Conservation (phyloP, 2,329 filamentous ascomycete species). For the Orbilia ellipsospora region DNA sequence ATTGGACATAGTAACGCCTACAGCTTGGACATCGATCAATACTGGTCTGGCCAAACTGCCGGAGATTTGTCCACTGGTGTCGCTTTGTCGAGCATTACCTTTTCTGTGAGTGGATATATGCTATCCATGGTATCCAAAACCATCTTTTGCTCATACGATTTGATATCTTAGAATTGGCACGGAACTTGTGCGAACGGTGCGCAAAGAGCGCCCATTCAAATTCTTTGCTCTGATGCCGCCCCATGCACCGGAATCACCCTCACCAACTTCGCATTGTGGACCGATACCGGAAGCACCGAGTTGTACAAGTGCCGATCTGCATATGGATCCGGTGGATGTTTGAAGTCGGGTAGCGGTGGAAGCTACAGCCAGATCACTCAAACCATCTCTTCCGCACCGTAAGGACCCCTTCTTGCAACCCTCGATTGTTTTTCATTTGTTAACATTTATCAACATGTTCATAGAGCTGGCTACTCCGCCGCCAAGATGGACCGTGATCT, state of each 20-base stretch:
- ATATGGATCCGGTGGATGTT: constrained; percentile 8
- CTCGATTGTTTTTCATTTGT: too few species aligned
- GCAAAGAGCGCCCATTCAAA: constrained; percentile 50
- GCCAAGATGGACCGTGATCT: constrained; percentile 5
- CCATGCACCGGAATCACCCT: constrained; percentile 52
- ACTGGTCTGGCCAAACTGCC: neutral
- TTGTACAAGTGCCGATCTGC: constrained; percentile 6
- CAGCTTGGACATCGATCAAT: constrained; percentile 55
- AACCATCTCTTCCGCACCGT: constrained; percentile 4
- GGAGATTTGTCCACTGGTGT: constrained; percentile 1
- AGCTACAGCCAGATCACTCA: constrained; percentile 1
- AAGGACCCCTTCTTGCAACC: neutral
- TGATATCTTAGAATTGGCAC: constrained; percentile 58
- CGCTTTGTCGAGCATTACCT: constrained; percentile 29
- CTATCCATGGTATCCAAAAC: too few species aligned
- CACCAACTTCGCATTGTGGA: constrained; percentile 54
- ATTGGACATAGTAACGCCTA: constrained; percentile 52
- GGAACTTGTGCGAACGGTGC: constrained; percentile 55
- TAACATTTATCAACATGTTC: neutral
- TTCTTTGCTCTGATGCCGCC: constrained; percentile 46
- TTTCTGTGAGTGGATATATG: too few species aligned
- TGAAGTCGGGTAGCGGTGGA: constrained; percentile 3
- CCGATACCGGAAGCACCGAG: constrained; percentile 8
- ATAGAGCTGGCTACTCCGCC: constrained; percentile 2
- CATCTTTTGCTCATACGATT: too few species aligned